Evolutionary conservation across 1,284 basidiomycete species (phyloP).

Genomic region (Phellopilus nigrolimitatus): DNA sequence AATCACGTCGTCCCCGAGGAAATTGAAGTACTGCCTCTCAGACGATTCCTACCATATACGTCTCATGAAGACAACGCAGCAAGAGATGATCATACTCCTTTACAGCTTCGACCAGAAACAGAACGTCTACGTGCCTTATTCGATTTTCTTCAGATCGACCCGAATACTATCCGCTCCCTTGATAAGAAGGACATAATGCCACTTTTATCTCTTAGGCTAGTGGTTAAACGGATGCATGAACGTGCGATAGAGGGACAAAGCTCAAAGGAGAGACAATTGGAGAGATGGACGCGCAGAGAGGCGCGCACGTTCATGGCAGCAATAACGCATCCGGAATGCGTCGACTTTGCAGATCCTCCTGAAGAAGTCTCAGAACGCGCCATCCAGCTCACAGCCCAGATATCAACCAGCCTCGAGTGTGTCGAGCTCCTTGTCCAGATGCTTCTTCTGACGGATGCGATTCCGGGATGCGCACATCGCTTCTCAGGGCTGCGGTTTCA

Average conservation of each 20-base stretch:
- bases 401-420: slow-evolving; percentile 53
- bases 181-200: slow-evolving; percentile 41
- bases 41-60: slow-evolving; percentile 18
- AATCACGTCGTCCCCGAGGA: slow-evolving; percentile 56
- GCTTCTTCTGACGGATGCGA: slow-evolving; percentile 45
- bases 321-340: slow-evolving; percentile 31
- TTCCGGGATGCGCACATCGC: slow-evolving; percentile 40
- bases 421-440: slow-evolving; percentile 56
- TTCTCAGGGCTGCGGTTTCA: slow-evolving; percentile 63
- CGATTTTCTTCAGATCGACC: slow-evolving; percentile 51
- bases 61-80: slow-evolving; percentile 6
- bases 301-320: slow-evolving; percentile 58
- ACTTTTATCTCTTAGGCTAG: slow-evolving; percentile 57
- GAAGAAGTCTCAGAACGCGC: slow-evolving; percentile 45
- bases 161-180: slow-evolving; percentile 41
- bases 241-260: slow-evolving; percentile 43
- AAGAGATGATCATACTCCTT: slow-evolving; percentile 30
- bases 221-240: slow-evolving; percentile 43
- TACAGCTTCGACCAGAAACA: slow-evolving; percentile 44
- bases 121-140: slow-evolving; percentile 57
- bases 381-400: slow-evolving; percentile 68
- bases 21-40: slow-evolving; percentile 46
- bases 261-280: slow-evolving; percentile 51
- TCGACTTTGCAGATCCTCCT: slow-evolving; percentile 22
- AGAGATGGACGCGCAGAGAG: slow-evolving; percentile 68